Evolutionary conservation across 495 filamentous ascomycete species (phyloP).

Genomic region (Penicillium ochrochloron): DNA sequence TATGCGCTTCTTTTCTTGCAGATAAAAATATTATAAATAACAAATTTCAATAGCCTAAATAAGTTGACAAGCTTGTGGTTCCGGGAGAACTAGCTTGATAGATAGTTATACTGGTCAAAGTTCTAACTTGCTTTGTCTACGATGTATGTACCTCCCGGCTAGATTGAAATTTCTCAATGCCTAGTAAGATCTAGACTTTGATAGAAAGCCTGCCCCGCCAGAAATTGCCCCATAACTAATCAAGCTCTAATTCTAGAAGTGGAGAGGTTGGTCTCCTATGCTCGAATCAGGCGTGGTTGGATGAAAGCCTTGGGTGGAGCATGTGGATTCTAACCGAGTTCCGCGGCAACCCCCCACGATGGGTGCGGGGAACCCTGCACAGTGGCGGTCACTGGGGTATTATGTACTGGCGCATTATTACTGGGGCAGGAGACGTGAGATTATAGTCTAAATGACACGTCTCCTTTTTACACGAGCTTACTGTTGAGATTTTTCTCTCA

Average conservation of each 20-base stretch:
- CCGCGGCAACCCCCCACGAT: constrained; percentile 19
- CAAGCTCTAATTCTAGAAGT: not conserved
- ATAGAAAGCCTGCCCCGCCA: no score
- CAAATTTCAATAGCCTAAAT: not conserved
- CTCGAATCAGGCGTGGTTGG: not conserved
- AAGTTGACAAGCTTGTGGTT: not conserved
- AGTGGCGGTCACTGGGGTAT: not conserved
- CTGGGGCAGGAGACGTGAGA: not conserved
- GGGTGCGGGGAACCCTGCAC: constrained; percentile 11
- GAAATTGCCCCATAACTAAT: no score
- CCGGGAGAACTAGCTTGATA: not conserved
- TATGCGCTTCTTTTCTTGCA: not conserved
- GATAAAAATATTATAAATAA: not conserved
- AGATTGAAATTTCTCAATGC: no score
- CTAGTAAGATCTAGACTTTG: no score
- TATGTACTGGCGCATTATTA: not conserved
- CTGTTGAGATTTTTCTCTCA: not conserved
- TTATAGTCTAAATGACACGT: not conserved
- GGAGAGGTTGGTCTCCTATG: not conserved
- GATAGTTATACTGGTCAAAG: not conserved
- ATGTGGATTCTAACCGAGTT: constrained; percentile 21
- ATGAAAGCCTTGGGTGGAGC: not conserved
- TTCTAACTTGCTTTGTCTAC: no score
- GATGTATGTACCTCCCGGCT: no score
- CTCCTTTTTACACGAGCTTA: not conserved